Conservation (phyloP, 345 rosid species). For the Arabis hirsuta region DNA sequence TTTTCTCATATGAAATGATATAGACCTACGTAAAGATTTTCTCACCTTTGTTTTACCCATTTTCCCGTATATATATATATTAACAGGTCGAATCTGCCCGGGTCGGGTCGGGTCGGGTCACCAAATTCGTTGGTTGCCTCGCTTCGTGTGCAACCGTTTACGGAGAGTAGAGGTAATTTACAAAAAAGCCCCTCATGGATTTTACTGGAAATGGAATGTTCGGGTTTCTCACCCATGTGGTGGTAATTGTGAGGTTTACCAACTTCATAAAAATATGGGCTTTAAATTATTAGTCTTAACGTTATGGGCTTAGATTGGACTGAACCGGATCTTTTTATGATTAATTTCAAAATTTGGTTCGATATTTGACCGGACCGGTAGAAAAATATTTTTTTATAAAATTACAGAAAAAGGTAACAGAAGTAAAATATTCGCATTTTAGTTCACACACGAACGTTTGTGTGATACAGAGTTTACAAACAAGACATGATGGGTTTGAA, state of each 20-base stretch:
- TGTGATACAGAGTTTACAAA: conserved; percentile 30
- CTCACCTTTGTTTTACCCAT: conserved; percentile 34
- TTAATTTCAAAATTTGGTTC: too few relatives aligned
- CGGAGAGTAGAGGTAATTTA: conserved; percentile 23
- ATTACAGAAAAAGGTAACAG: background rate
- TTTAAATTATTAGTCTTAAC: background rate
- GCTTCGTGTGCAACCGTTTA: conserved; percentile 36
- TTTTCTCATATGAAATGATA: conserved; percentile 35
- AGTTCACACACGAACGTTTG: conserved; percentile 22
- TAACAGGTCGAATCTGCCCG: background rate
- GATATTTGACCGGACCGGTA: too few relatives aligned
- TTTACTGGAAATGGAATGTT: conserved; percentile 27
- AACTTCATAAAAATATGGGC: conserved; percentile 12
- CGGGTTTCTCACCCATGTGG: conserved; percentile 2
- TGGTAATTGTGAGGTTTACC: conserved; percentile 13
- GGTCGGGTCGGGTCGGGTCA: background rate
- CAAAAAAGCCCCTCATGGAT: conserved; percentile 18
- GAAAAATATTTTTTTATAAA: too few relatives aligned
- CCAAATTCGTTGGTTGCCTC: background rate
- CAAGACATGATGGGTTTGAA: conserved; percentile 30
- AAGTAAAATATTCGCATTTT: conserved; percentile 20
- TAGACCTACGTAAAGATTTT: conserved; percentile 37
- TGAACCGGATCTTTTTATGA: background rate
- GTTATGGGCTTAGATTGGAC: conserved; percentile 1
- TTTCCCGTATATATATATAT: conserved; percentile 4